Evolutionary conservation across 2,329 filamentous ascomycete species (phyloP).

Genomic region (Trichoderma sp.): DNA sequence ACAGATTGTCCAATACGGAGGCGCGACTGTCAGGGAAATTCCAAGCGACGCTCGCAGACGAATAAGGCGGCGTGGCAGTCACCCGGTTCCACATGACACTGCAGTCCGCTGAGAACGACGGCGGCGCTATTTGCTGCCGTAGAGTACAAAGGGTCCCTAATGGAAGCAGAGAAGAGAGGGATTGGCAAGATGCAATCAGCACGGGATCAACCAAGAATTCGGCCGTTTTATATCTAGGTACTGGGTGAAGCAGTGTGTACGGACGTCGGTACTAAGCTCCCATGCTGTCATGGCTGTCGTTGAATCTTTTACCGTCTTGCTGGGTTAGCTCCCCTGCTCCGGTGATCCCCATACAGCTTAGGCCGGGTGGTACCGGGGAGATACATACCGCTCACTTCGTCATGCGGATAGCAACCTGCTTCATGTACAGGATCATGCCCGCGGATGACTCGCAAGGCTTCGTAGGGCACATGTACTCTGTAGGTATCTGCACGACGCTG

Average conservation of each 20-base stretch:
- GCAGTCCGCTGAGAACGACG: neutral
- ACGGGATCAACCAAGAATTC: neutral
- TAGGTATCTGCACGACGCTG: neutral
- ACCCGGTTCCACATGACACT: constrained; percentile 10
- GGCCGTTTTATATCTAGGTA: neutral
- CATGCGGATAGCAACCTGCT: neutral
- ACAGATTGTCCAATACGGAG: constrained; percentile 16
- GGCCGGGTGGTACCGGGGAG: neutral
- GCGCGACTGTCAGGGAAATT: constrained; percentile 11
- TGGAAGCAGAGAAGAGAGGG: neutral
- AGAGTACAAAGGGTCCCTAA: neutral
- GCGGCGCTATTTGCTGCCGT: neutral
- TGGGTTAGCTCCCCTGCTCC: constrained; percentile 15
- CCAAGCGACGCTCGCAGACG: constrained; percentile 6
- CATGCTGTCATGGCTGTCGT: neutral
- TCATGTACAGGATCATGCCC: neutral
- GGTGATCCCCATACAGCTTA: constrained; percentile 4
- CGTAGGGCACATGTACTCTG: neutral
- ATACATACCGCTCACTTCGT: neutral
- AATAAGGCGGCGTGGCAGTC: neutral
- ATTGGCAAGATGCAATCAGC: neutral
- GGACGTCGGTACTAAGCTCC: neutral
- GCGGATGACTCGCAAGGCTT: neutral
- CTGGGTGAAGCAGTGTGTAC: neutral
- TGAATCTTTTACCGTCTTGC: neutral